Evolutionary conservation across 805 yeast genomes (phyloP), one percentile per base, ranked within the genome.

Genomic region (Cyberlindnera maritima): DNA sequence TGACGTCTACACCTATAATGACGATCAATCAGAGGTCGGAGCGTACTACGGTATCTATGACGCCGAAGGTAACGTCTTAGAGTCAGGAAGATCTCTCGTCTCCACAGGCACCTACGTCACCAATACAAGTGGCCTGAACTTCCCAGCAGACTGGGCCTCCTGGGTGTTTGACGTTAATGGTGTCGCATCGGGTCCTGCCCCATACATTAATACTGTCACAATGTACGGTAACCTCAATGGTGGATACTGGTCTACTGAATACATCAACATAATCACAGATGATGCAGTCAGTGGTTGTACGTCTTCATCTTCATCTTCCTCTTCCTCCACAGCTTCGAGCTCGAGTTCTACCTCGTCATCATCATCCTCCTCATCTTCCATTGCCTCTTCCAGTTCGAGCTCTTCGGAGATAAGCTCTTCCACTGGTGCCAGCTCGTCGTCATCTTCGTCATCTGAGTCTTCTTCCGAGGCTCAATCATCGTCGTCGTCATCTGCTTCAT

Each of bases 111-210:
- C 9, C 13, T 43, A 38, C 31, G 39, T 43, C 17, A 43, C 47
- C n/a, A 43, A 43, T 35, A 43, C 47, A 4, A 43, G 39, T 17
- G 47, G 47, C 13, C 29, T 32, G 17, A 11, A 37, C 17, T 41
- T 43, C 18, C 47, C 47, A 9, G 15, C 13, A 3, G 15, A 43
- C 26, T 43, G 47, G 47, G 28, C 8, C 34, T n/a, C 36, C 6
- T 43, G 34, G 35, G 23, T 15, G 11, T 38, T 43, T 17, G 40
- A 43, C 15, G 19, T 43, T 15, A 15, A 21, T 8, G 42, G 42
- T 38, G 14, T 29, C 17, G 47, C 42, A 2, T 3, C 7, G 2
- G 35, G 35, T 9, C 34, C 32, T 15, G 33, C 42, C 3, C 47
- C 47, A n/a, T 43, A 43, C 23, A 17, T 26, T 12, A 14, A 15